phyloP scores from a whole-genome alignment of 2,329 filamentous ascomycete genomes.

The Pseudogymnoascus sp. region DNA sequence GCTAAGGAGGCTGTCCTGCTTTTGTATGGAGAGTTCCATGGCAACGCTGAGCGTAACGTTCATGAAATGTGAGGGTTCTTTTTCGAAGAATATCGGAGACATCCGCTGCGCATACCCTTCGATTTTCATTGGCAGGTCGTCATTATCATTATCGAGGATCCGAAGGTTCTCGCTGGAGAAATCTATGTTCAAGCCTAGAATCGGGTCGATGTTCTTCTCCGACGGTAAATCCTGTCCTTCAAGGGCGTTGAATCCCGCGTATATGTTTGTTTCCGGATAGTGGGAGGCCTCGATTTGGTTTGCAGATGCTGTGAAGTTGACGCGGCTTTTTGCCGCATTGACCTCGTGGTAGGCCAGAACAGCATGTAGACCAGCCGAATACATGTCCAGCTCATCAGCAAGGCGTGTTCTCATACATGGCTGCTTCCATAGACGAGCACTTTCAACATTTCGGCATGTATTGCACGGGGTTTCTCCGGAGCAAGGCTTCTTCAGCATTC shows the following conservation, averaged over 20 bases:
- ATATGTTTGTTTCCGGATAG: conserved; percentile 43
- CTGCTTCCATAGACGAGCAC: conserved; percentile 57
- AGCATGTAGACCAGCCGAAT: conserved; percentile 56
- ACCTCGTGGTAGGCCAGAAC: conserved; percentile 54
- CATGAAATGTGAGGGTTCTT: conserved; percentile 55
- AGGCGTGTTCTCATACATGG: conserved; percentile 57
- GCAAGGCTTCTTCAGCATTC: conserved; percentile 60
- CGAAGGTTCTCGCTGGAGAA: conserved; percentile 32
- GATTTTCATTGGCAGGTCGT: conserved; percentile 52
- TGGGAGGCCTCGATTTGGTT: conserved; percentile 48
- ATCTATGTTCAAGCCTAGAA: conserved; percentile 25
- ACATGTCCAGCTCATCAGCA: conserved; percentile 54
- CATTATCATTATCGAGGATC: conserved; percentile 55
- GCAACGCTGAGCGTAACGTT: conserved; percentile 49
- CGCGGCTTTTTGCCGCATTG: conserved; percentile 45
- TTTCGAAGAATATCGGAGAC: conserved; percentile 49
- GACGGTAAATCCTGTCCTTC: conserved; percentile 20
- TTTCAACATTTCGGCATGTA: conserved; percentile 56
- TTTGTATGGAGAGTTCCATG: conserved; percentile 37
- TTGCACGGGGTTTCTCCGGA: conserved; percentile 57
- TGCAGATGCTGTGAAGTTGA: conserved; percentile 41
- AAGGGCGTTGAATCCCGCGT: conserved; percentile 25
- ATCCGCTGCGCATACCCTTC: conserved; percentile 55
- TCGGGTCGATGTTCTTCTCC: conserved; percentile 30
- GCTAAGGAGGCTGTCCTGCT: conserved; percentile 47